Percentiles rank a stretch among this genome's conserved stretches.
phyloP scores from a whole-genome alignment of 768 basidiomycete genomes.

The Lyophyllum atratum region DNA sequence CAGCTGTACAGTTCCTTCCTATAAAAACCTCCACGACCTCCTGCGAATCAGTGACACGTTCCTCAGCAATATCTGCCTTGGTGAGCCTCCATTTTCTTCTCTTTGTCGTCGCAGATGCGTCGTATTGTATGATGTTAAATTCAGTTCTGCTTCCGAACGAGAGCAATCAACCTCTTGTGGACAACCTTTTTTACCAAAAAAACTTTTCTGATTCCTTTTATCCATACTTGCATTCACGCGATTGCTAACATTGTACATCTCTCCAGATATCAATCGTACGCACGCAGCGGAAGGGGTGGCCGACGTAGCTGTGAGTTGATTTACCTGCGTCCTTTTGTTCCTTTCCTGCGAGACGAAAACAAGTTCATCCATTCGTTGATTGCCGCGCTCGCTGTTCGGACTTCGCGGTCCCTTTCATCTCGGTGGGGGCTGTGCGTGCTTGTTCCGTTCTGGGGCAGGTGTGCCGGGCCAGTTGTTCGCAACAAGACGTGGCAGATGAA shows the following conservation, averaged over 20 bases:
- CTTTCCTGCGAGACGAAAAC: constrained; percentile 56
- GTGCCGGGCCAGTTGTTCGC: constrained; percentile 35
- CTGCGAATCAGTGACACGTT: constrained; percentile 4
- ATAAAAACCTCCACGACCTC: constrained; percentile 1
- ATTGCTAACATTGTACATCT: constrained; percentile 21
- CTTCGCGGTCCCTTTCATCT: constrained; percentile 35
- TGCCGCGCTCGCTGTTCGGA: constrained; percentile 36
- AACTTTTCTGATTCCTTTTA: constrained; percentile 47
- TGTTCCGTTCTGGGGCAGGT: constrained; percentile 52
- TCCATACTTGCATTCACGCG: neutral
- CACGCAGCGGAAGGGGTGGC: neutral
- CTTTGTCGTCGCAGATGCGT: neutral
- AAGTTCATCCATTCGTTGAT: constrained; percentile 90
- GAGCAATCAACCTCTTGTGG: constrained; percentile 72
- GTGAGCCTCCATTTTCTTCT: constrained; percentile 21
- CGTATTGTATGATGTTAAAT: constrained; percentile 14
- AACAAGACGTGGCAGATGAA: constrained; percentile 49
- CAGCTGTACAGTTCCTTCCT: constrained; percentile 42
- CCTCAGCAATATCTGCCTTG: neutral
- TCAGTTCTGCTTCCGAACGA: constrained; percentile 81
- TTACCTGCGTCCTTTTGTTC: neutral
- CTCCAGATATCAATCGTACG: constrained; percentile 6
- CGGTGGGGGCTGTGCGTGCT: constrained; percentile 34
- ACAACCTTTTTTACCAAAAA: constrained; percentile 61
- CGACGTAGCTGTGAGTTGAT: constrained; percentile 20